These are phyloP conservation scores for Arctium lappa DNA, from an alignment of 129 eudicot species.

Conservation along the genomic window DNA sequence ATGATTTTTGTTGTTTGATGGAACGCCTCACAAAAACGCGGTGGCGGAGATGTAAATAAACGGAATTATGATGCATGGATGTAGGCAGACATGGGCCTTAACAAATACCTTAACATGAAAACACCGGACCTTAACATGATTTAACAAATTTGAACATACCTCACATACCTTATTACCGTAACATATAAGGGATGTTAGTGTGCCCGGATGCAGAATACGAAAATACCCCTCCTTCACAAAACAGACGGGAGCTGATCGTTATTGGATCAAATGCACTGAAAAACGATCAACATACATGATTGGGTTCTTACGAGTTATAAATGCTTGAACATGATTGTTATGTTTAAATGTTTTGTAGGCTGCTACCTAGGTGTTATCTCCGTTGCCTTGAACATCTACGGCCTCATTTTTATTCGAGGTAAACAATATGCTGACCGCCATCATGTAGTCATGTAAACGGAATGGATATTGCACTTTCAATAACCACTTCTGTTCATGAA, in stretches of 20 bases:
- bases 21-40: no score
- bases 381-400: not conserved
- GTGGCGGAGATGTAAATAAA: no score
- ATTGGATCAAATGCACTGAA: no score
- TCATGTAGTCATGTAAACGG: not conserved
- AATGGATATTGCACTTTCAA: not conserved
- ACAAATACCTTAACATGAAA: no score
- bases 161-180: not conserved
- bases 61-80: no score
- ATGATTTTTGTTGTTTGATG: no score
- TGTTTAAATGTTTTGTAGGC: conserved; percentile 31
- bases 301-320: not conserved
- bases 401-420: conserved; percentile 24
- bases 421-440: not conserved
- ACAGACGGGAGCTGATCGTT: not conserved
- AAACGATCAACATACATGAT: no score
- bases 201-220: not conserved
- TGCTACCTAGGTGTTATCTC: conserved; percentile 32
- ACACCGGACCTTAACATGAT: no score
- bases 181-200: not conserved
- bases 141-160: not conserved
- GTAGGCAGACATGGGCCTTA: no score
- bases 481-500: not conserved
- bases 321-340: conserved; percentile 12
- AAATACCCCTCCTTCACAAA: not conserved